Evolutionary conservation across 164 flowering plant genomes (phyloP).

Genomic region (Kalanchoe fedtschenkoi): DNA sequence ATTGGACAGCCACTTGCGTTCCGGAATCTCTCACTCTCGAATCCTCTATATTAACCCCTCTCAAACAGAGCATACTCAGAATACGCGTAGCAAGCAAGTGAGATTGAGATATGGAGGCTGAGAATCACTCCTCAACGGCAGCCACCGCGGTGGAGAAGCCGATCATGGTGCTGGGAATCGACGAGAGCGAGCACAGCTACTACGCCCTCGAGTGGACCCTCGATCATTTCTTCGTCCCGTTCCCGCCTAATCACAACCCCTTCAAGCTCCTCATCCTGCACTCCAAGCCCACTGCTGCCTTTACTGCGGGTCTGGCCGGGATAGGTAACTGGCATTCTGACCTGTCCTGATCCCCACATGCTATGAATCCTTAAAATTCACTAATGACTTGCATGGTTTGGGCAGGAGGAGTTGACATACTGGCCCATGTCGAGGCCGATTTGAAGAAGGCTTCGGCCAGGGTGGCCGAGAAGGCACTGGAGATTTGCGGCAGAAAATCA

Average conservation of each 20-base stretch:
- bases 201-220: slow-evolving; percentile 77
- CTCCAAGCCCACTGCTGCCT: slow-evolving; percentile 48
- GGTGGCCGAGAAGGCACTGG: slow-evolving; percentile 43
- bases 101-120: too few species aligned
- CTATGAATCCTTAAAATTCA: background rate
- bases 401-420: slow-evolving; percentile 42
- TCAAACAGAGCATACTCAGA: too few species aligned
- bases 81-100: too few species aligned
- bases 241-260: slow-evolving; percentile 18
- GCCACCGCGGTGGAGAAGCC: too few species aligned
- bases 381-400: background rate
- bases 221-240: slow-evolving; percentile 47
- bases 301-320: slow-evolving; percentile 52
- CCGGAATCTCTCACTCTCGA: too few species aligned
- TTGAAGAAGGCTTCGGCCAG: slow-evolving; percentile 48
- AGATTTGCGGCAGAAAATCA: slow-evolving; percentile 38
- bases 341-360: too few species aligned
- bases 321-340: slow-evolving; percentile 36
- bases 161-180: slow-evolving; percentile 10
- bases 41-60: too few species aligned
- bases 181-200: slow-evolving; percentile 30
- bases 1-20: too few species aligned
- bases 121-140: too few species aligned
- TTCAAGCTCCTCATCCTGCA: slow-evolving; percentile 63
- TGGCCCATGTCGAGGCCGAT: slow-evolving; percentile 52